Base-by-base conservation (phyloP, 1,284 basidiomycete species). In the Ustilago tritici region DNA sequence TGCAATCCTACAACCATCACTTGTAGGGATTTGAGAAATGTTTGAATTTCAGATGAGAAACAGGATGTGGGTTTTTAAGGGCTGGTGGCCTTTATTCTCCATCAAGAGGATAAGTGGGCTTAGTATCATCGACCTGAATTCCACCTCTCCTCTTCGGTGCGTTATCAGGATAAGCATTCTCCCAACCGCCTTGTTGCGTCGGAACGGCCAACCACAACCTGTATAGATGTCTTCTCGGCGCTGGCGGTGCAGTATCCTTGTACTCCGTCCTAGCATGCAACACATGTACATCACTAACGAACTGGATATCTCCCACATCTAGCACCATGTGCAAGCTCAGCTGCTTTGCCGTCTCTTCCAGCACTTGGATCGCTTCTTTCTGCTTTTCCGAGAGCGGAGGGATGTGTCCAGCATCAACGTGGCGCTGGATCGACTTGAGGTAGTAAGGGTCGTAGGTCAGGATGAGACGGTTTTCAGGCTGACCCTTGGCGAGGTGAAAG, bases 251-350 rank as follows among this genome's bases (percentile, higher is more conserved):
- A 56, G 86, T 84, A 70, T 88, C 88, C 56, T 78, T 84, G 78
- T 88, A 88, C 32, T 86, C 87, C 5, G 88, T 88, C 34, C 88
- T 78, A 0, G 87, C 87, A 64, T 88, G 87, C 68, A 88, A 78
- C 56, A 87, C 84, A 69, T 87, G 87, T 3, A 84, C 81, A 56
- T 74, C 76, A 36, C 56, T 57, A 4, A 80, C 76, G 38, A 74
- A 80, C 57, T 78, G 75, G 31, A 79, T 60, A 50, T 88, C 87
- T 38, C 88, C 88, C 5, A 88, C 86, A 31, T 86, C 82, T 5
- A 88, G 78, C 14, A 88, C 76, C 88, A 88, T 88, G 66, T 88
- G 87, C 12, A 88, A 78, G 2, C 86, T 76, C 12, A 88, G 68
- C 6, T 81, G 64, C 60, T 86, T 81, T 1, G 88, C 88, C 3